A percentile compares a stretch with the other conserved stretches of the same genome.
Conservation (phyloP, 306 rosid genomes). For the Gastrolobium bilobum region DNA sequence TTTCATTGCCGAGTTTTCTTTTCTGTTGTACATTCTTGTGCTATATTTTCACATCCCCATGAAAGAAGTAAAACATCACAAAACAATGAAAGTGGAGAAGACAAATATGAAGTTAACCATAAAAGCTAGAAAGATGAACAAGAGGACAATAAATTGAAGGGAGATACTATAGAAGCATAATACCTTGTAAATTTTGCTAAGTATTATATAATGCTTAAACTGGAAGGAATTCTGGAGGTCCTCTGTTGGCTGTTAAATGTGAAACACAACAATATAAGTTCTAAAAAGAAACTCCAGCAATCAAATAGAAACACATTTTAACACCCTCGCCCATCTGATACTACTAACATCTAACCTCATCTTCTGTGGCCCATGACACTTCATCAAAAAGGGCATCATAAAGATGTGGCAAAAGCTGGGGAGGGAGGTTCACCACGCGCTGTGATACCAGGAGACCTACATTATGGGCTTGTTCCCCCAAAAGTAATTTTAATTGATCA, state of each 20-base stretch:
- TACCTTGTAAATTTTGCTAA: constrained; percentile 82
- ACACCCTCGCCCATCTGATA: constrained; percentile 44
- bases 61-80: constrained; percentile 28
- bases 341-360: constrained; percentile 77
- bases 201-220: constrained; percentile 65
- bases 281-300: constrained; percentile 15
- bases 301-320: constrained; percentile 23
- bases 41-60: constrained; percentile 55
- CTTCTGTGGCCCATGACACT: constrained; percentile 91
- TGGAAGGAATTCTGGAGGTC: constrained; percentile 75
- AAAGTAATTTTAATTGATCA: constrained; percentile 62
- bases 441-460: constrained; percentile 86
- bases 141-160: constrained; percentile 3
- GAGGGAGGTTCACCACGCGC: constrained; percentile 82
- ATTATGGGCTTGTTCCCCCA: constrained; percentile 64
- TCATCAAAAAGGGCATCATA: constrained; percentile 89
- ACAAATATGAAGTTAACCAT: constrained; percentile 22
- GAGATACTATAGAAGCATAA: constrained; percentile 46
- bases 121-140: constrained; percentile 26
- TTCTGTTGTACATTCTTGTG: constrained; percentile 59
- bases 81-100: constrained; percentile 11
- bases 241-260: constrained; percentile 72
- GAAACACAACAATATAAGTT: constrained; percentile 48
- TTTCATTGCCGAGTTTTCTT: constrained; percentile 47
- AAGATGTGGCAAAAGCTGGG: constrained; percentile 86